These are phyloP conservation scores for Trichopus zeylanicus DNA, from an alignment of 116 monocot species.

Conservation along the genomic window DNA sequence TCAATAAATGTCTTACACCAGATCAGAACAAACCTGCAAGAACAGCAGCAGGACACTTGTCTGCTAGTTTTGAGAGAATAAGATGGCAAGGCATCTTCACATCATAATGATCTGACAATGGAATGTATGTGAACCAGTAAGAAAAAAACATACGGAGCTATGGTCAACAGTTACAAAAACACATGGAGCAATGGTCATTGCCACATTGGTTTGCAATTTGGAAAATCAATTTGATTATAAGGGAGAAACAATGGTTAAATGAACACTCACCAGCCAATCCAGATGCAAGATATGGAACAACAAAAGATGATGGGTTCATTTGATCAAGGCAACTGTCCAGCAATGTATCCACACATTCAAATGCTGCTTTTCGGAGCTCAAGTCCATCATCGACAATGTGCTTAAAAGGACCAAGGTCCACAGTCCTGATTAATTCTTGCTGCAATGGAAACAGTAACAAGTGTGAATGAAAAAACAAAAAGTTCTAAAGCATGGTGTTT, in stretches of 20 bases:
- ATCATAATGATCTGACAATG: slow-evolving; percentile 84
- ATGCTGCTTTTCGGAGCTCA: slow-evolving; percentile 91
- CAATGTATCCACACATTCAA: slow-evolving; percentile 89
- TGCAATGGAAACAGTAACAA: slow-evolving; percentile 24
- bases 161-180: too few species aligned
- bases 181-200: too few species aligned
- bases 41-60: slow-evolving; percentile 93
- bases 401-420: slow-evolving; percentile 95
- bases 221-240: too few species aligned
- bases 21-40: slow-evolving; percentile 87
- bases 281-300: slow-evolving; percentile 74
- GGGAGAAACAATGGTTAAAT: neutral
- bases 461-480: too few species aligned
- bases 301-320: slow-evolving; percentile 86
- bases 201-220: too few species aligned
- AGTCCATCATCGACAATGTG: slow-evolving; percentile 90
- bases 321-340: slow-evolving; percentile 93
- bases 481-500: too few species aligned
- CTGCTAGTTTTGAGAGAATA: slow-evolving; percentile 92
- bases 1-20: neutral
- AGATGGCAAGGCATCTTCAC: slow-evolving; percentile 99
- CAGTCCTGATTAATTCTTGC: slow-evolving; percentile 90
- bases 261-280: slow-evolving; percentile 69
- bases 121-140: neutral
- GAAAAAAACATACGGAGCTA: neutral